Conservation (phyloP, 2,329 filamentous ascomycete genomes). For the Fusarium aywerte region DNA sequence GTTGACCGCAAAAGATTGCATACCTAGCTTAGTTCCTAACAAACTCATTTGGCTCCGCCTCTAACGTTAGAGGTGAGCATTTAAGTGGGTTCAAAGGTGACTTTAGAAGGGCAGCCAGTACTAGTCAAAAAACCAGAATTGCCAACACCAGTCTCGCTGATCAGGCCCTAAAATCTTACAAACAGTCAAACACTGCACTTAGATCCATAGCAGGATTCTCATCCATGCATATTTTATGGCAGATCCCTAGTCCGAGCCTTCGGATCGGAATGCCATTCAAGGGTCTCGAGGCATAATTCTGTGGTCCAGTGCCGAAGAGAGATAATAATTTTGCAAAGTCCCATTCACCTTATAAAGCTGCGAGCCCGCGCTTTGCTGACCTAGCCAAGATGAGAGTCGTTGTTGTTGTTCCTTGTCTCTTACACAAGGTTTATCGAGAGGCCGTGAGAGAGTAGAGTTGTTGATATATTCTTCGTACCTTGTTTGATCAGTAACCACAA, state of each 20-base stretch:
- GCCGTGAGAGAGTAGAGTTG: neutral
- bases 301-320: neutral
- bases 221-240: constrained; percentile 14
- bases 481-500: neutral
- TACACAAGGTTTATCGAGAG: neutral
- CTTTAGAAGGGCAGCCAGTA: no score
- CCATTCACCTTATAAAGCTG: constrained; percentile 24
- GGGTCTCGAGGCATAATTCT: neutral
- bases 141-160: no score
- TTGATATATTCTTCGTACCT: neutral
- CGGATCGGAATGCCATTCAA: constrained; percentile 8
- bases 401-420: neutral
- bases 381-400: neutral
- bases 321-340: neutral
- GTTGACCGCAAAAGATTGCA: neutral
- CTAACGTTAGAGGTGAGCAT: no score
- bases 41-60: constrained; percentile 20
- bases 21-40: neutral
- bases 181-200: constrained; percentile 30
- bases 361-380: neutral
- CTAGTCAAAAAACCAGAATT: no score
- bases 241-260: constrained; percentile 18
- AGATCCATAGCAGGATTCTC: constrained; percentile 26
- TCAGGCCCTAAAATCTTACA: constrained; percentile 35
- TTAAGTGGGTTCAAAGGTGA: no score